Conservation (phyloP, 2,329 filamentous ascomycete species). For the Fusarium verticillioides region DNA sequence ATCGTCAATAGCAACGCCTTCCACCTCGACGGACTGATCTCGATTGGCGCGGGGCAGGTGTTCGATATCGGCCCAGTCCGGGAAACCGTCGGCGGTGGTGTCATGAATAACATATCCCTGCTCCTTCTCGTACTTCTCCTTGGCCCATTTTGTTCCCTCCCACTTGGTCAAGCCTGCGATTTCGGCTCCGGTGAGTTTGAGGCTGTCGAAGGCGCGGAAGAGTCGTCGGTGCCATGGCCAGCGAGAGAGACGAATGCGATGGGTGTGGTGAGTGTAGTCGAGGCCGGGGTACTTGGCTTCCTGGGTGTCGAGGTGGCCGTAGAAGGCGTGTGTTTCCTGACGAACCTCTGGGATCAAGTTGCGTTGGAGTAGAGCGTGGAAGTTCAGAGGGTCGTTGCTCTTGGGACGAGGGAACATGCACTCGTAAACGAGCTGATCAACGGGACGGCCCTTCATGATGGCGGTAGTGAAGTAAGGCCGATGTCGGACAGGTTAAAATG, state of each 20-base stretch:
- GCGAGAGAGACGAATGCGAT: conserved; percentile 80
- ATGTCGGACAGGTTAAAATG: neutral
- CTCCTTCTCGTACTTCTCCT: conserved; percentile 81
- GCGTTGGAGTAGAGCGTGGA: conserved; percentile 75
- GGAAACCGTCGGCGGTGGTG: conserved; percentile 76
- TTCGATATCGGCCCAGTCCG: conserved; percentile 60
- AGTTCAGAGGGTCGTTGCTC: conserved; percentile 75
- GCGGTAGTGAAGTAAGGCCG: conserved; percentile 1
- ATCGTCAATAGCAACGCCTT: conserved; percentile 35
- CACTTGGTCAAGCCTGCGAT: conserved; percentile 80
- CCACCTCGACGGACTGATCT: conserved; percentile 23
- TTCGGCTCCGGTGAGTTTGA: conserved; percentile 75
- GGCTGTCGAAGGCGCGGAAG: conserved; percentile 78
- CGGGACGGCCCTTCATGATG: conserved; percentile 76
- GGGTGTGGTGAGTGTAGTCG: conserved; percentile 78
- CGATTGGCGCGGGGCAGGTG: conserved; percentile 30
- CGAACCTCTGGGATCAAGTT: conserved; percentile 81
- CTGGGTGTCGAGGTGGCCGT: conserved; percentile 80
- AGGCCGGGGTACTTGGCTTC: conserved; percentile 86
- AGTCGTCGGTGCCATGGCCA: conserved; percentile 81
- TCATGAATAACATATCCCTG: conserved; percentile 76
- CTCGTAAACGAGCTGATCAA: conserved; percentile 80
- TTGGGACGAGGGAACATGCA: conserved; percentile 77
- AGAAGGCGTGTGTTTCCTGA: conserved; percentile 81
- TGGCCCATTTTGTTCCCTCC: conserved; percentile 86